Conservation (phyloP, 2,329 filamentous ascomycete genomes). For the Biscogniauxia sp. region DNA sequence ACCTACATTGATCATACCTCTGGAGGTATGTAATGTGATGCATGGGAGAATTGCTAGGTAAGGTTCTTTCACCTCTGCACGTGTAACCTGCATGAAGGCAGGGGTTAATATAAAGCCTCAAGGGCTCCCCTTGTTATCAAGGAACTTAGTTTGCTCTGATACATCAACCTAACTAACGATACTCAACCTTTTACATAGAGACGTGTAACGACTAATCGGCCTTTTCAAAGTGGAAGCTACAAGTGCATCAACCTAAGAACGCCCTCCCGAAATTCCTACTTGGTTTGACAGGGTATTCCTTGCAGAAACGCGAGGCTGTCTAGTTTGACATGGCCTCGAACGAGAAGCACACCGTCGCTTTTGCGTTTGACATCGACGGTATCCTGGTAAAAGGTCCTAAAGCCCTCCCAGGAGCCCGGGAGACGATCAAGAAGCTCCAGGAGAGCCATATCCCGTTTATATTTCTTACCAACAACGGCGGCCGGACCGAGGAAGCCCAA, state of each 20-base stretch:
- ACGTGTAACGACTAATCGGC: not conserved
- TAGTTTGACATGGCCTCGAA: not conserved
- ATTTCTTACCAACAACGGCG: constrained; percentile 72
- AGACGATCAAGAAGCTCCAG: constrained; percentile 59
- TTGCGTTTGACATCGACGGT: constrained; percentile 48
- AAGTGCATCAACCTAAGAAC: not conserved
- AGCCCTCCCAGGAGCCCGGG: constrained; percentile 59
- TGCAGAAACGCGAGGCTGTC: not conserved
- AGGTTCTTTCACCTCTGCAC: not conserved
- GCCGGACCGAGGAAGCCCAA: constrained; percentile 62
- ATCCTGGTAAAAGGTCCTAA: constrained; percentile 65
- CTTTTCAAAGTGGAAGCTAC: not conserved
- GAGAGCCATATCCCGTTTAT: constrained; percentile 66
- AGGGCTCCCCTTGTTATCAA: not conserved
- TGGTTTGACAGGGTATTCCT: not conserved
- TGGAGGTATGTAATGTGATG: no score
- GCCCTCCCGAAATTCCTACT: not conserved
- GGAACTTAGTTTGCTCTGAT: not conserved
- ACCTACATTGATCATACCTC: no score
- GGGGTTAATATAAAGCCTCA: not conserved
- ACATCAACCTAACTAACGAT: not conserved
- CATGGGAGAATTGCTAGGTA: not conserved
- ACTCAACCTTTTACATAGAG: not conserved
- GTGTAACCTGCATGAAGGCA: not conserved
- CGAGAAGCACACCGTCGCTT: constrained; percentile 20